Conservation (phyloP, 2,329 filamentous ascomycete genomes). For the Thelonectria blattea region DNA sequence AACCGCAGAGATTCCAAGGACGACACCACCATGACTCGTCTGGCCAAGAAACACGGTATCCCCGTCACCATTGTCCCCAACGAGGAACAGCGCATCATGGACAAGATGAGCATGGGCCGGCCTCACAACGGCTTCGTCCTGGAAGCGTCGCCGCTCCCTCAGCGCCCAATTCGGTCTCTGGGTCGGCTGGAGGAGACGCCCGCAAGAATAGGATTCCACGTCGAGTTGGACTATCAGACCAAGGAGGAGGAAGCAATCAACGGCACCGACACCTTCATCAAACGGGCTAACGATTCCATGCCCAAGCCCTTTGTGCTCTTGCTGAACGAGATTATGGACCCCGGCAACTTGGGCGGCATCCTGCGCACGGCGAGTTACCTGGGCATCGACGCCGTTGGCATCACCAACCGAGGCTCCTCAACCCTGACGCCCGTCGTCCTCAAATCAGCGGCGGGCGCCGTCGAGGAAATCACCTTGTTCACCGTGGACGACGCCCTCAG, state of each 20-base stretch:
- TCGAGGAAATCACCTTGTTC: constrained; percentile 79
- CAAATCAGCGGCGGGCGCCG: constrained; percentile 88
- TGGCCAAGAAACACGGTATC: constrained; percentile 59
- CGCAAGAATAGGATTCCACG: constrained; percentile 57
- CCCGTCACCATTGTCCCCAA: constrained; percentile 63
- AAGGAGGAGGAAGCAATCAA: constrained; percentile 78
- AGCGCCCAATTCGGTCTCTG: constrained; percentile 68
- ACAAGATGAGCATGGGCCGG: constrained; percentile 81
- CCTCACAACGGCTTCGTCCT: constrained; percentile 92
- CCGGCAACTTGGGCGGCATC: constrained; percentile 89
- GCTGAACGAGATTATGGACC: constrained; percentile 79
- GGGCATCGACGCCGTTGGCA: constrained; percentile 82
- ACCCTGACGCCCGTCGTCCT: constrained; percentile 77
- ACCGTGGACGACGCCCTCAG: constrained; percentile 68
- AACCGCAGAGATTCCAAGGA: constrained; percentile 58
- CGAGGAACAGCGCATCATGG: constrained; percentile 71
- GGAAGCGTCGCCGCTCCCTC: constrained; percentile 83
- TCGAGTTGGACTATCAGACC: constrained; percentile 71
- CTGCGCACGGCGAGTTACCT: constrained; percentile 88
- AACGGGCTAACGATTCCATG: constrained; percentile 38
- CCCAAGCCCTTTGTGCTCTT: constrained; percentile 74
- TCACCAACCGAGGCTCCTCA: constrained; percentile 76
- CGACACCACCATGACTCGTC: constrained; percentile 50
- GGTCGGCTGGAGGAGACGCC: constrained; percentile 53
- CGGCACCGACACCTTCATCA: constrained; percentile 62